phyloP scores from a whole-genome alignment of 257 asterid species.

The Solanum appendiculatum region DNA sequence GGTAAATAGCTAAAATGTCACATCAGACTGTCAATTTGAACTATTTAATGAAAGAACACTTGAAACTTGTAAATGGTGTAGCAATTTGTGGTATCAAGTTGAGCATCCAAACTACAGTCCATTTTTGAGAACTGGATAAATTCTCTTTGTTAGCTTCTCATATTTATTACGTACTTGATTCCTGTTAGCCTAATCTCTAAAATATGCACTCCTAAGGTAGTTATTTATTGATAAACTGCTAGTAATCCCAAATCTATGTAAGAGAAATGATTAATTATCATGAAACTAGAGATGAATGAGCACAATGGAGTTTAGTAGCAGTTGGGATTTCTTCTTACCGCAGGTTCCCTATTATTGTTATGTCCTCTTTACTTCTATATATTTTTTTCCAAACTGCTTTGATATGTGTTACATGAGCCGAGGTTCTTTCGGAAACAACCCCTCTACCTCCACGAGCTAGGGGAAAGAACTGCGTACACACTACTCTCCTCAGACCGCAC shows the following conservation, averaged over 20 bases:
- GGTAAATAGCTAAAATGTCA: background rate
- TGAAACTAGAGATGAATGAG: background rate
- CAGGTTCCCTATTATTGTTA: background rate
- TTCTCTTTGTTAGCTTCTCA: background rate
- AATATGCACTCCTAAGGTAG: background rate
- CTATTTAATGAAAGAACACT: background rate
- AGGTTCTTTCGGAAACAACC: background rate
- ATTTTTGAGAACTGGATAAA: background rate
- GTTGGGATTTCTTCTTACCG: too few species aligned
- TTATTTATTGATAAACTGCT: background rate
- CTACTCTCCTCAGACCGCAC: background rate
- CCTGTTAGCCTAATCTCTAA: background rate
- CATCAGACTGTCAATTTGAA: background rate
- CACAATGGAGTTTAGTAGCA: background rate
- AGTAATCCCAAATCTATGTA: background rate
- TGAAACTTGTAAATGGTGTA: background rate
- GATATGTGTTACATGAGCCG: background rate
- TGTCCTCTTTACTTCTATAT: background rate
- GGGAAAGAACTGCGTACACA: background rate
- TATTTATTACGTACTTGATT: background rate
- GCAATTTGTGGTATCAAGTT: background rate
- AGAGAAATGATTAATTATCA: background rate
- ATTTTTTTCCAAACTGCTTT: background rate
- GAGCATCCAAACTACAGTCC: background rate
- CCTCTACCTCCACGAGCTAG: background rate